phyloP scores from a whole-genome alignment of 2,329 filamentous ascomycete genomes.

The Trichoderma semiorbis region DNA sequence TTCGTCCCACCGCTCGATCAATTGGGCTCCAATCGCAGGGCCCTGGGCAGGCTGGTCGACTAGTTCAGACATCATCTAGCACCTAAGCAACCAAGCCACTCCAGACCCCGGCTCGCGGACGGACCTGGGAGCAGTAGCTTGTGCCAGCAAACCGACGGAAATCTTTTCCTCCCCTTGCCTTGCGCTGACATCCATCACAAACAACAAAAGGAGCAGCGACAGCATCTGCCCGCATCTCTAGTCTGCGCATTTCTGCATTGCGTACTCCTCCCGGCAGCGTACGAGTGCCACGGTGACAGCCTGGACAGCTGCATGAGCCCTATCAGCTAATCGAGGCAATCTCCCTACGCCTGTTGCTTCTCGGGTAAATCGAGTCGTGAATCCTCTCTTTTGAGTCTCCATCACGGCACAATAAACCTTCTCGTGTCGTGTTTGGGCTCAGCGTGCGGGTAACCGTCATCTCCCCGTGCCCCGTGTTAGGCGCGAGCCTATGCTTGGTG shows the following conservation, averaged over 20 bases:
- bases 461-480: background rate
- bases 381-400: background rate
- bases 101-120: conserved; percentile 11
- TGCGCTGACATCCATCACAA: background rate
- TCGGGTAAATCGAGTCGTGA: background rate
- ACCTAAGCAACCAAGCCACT: conserved; percentile 6
- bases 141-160: conserved; percentile 14
- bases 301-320: conserved; percentile 5
- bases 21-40: conserved; percentile 13
- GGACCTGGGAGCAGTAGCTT: conserved; percentile 10
- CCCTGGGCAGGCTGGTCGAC: background rate
- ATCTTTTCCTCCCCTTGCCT: background rate
- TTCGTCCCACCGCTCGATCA: conserved; percentile 8
- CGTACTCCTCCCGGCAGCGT: background rate
- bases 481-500: background rate
- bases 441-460: background rate
- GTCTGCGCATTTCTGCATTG: background rate
- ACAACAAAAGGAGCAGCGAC: background rate
- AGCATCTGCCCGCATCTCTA: conserved; percentile 3
- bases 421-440: background rate
- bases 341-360: background rate
- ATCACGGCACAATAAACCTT: background rate
- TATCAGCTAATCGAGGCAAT: background rate
- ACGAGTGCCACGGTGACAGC: background rate
- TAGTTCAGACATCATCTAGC: background rate